These are phyloP conservation scores for Phytopythium sindhum DNA, from an alignment of 352 stramenopile species.

Conservation along the genomic window DNA sequence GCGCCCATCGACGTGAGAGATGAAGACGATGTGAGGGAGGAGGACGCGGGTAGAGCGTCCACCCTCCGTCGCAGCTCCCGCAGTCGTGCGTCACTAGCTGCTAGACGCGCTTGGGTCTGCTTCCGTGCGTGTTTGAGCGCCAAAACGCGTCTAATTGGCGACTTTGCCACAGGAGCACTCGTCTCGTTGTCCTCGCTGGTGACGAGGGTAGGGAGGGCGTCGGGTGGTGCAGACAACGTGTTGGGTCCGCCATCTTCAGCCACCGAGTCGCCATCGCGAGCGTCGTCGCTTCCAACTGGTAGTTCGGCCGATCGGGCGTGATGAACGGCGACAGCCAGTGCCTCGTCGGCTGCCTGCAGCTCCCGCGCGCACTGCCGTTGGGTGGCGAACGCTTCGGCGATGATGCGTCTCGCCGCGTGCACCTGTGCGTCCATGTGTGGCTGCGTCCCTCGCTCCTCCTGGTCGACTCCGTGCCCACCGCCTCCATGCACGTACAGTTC, in stretches of 20 bases:
- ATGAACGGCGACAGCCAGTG: background rate
- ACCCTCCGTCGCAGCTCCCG: background rate
- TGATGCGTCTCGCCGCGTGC: background rate
- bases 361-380: background rate
- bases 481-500: background rate
- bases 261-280: no score
- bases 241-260: background rate
- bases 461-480: background rate
- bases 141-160: background rate
- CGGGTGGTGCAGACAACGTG: background rate
- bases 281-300: background rate
- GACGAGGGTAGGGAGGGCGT: background rate
- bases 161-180: background rate
- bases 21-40: background rate
- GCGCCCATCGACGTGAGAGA: background rate
- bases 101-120: background rate
- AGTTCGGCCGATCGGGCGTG: background rate
- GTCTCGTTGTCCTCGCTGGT: background rate
- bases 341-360: background rate
- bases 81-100: background rate
- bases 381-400: conserved; percentile 1
- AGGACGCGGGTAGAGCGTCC: background rate
- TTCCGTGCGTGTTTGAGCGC: background rate
- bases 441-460: background rate
- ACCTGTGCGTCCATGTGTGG: conserved; percentile 6